Percentiles rank a stretch among this genome's conserved stretches.
Evolutionary conservation across 2,329 filamentous ascomycete genomes (phyloP).

Genomic region (Aureobasidium sp.): DNA sequence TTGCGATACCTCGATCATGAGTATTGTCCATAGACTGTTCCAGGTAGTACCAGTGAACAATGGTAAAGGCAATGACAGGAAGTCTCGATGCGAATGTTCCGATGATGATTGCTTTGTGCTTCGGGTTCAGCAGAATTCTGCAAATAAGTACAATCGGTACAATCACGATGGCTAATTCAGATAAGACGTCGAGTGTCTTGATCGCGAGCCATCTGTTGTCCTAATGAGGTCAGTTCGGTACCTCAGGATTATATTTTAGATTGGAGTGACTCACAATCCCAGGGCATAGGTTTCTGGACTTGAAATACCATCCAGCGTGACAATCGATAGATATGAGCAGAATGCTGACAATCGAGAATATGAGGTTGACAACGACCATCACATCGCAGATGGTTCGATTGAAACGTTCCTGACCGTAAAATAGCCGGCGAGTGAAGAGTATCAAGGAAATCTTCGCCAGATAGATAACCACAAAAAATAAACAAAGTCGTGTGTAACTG

Average conservation of each 20-base stretch:
- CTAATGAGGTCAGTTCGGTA: not conserved
- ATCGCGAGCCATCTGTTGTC: slow-evolving; percentile 8
- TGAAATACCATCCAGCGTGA: slow-evolving; percentile 1
- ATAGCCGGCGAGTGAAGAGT: slow-evolving; percentile 15
- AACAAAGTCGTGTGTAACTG: not conserved
- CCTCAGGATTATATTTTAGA: not conserved
- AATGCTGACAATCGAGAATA: slow-evolving; percentile 3
- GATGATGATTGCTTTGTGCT: slow-evolving; percentile 11
- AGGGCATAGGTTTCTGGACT: not conserved
- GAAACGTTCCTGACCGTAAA: slow-evolving; percentile 9
- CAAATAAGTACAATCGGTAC: slow-evolving; percentile 13
- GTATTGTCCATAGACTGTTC: not conserved
- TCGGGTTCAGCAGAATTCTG: slow-evolving; percentile 13
- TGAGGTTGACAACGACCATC: not conserved
- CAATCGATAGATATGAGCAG: not conserved
- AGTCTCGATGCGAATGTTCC: slow-evolving; percentile 1
- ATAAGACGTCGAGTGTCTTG: slow-evolving; percentile 12
- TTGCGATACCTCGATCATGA: not conserved
- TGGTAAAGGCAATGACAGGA: slow-evolving; percentile 5
- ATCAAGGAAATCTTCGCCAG: slow-evolving; percentile 15
- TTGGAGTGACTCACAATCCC: not conserved
- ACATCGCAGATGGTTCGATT: slow-evolving; percentile 5
- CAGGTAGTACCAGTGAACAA: not conserved
- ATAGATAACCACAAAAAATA: slow-evolving; percentile 12
- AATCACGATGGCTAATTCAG: slow-evolving; percentile 14